Percentiles rank a stretch among this genome's conserved stretches.
Evolutionary conservation across 441 rosid genomes (phyloP).

Genomic region (Eutrema salsugineum): DNA sequence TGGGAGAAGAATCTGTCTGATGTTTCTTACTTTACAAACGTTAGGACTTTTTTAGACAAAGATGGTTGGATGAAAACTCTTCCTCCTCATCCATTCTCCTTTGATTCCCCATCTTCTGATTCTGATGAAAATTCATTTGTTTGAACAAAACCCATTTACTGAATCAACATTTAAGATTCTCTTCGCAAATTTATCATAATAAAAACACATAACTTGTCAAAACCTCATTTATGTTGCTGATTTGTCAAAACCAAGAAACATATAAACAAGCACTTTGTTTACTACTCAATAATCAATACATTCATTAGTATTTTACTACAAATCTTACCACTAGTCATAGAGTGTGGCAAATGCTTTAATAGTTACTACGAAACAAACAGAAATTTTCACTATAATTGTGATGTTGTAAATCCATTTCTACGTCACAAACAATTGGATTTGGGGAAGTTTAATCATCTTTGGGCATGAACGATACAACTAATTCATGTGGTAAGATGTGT

Average conservation of each 20-base stretch:
- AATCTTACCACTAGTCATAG: neutral
- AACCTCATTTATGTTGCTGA: too few species aligned
- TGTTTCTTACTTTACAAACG: neutral
- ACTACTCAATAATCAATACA: neutral
- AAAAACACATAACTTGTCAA: too few species aligned
- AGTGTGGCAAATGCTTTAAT: neutral
- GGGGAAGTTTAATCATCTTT: neutral
- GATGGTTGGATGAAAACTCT: slow-evolving; percentile 1
- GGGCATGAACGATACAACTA: neutral
- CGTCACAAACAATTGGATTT: neutral
- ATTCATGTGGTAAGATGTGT: neutral
- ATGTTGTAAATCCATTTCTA: slow-evolving; percentile 2
- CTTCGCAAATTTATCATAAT: too few species aligned
- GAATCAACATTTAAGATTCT: too few species aligned
- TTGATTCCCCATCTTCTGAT: neutral
- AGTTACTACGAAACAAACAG: neutral
- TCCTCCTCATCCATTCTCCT: neutral
- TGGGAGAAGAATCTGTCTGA: slow-evolving; percentile 1
- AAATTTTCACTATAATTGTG: neutral
- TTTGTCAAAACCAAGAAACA: too few species aligned
- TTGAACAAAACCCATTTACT: neutral
- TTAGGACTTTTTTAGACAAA: neutral
- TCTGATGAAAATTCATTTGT: neutral
- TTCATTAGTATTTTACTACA: neutral
- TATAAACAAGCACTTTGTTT: neutral